Evolutionary conservation across 140 eudicot genomes (phyloP).

Genomic region (Artemisia princeps): DNA sequence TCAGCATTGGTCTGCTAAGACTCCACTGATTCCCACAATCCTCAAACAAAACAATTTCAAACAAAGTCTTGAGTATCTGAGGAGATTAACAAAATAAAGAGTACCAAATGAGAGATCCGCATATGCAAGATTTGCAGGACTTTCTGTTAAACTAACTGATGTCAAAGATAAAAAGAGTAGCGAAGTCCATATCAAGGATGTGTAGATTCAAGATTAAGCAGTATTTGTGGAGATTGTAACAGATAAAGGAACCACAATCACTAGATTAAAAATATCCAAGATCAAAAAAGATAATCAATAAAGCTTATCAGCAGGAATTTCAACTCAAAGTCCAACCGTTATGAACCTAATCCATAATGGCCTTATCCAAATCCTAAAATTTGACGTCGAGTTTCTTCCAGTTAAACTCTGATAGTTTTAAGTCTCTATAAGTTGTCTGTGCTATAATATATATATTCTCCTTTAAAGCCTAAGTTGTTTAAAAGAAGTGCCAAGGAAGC

Average conservation of each 20-base stretch:
- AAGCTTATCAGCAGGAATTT: too few relatives aligned
- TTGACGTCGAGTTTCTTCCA: too few relatives aligned
- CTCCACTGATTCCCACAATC: constrained; percentile 87
- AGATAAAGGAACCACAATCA: too few relatives aligned
- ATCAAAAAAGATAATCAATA: too few relatives aligned
- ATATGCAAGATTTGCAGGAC: neutral
- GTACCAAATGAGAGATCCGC: constrained; percentile 16
- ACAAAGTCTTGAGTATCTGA: constrained; percentile 81
- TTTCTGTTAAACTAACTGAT: neutral
- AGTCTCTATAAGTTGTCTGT: neutral
- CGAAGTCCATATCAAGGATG: constrained; percentile 3
- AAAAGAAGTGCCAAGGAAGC: too few relatives aligned
- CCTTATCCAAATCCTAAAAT: too few relatives aligned
- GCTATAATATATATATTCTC: too few relatives aligned
- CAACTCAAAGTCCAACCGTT: too few relatives aligned
- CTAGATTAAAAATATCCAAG: too few relatives aligned
- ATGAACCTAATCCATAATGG: too few relatives aligned
- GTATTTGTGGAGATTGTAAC: neutral
- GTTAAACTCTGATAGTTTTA: neutral
- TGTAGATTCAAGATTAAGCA: neutral
- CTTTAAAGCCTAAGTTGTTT: too few relatives aligned
- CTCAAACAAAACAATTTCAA: constrained; percentile 89
- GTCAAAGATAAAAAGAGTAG: neutral
- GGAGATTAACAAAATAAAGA: neutral
- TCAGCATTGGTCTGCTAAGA: constrained; percentile 88